These are phyloP conservation scores for Begonia peltatifolia DNA, from an alignment of 306 rosid species.

Conservation along the genomic window DNA sequence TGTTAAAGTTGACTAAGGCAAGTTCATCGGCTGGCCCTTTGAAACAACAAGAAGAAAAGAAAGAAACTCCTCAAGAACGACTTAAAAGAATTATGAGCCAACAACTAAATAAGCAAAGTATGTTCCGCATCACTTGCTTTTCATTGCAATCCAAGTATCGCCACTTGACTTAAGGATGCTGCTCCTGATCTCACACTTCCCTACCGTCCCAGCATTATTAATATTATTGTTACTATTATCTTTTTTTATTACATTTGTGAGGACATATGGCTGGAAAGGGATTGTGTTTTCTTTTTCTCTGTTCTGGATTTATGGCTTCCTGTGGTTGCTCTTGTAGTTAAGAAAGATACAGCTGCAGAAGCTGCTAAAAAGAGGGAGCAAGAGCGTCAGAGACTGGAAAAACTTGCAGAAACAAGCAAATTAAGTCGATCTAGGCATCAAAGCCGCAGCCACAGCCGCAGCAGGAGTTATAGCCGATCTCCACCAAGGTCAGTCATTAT, in stretches of 20 bases:
- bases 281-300: neutral
- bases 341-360: conserved; percentile 92
- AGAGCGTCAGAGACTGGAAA: conserved; percentile 88
- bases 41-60: conserved; percentile 72
- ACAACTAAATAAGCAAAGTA: conserved; percentile 93
- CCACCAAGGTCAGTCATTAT: conserved; percentile 50
- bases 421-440: conserved; percentile 57
- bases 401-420: conserved; percentile 87
- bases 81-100: conserved; percentile 96
- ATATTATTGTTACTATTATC: neutral
- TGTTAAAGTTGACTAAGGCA: conserved; percentile 64
- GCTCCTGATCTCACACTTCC: neutral
- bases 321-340: conserved; percentile 40
- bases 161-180: neutral
- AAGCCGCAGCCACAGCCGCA: conserved; percentile 65
- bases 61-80: conserved; percentile 98
- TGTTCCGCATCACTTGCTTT: conserved; percentile 9
- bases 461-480: conserved; percentile 77
- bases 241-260: neutral
- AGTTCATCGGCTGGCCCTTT: conserved; percentile 59
- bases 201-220: neutral
- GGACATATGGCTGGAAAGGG: neutral
- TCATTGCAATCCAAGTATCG: no score
- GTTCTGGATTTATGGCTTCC: neutral
- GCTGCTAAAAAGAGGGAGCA: conserved; percentile 80